Base-by-base conservation (phyloP, 129 eudicot species). In the Chrysanthemum seticuspe region DNA sequence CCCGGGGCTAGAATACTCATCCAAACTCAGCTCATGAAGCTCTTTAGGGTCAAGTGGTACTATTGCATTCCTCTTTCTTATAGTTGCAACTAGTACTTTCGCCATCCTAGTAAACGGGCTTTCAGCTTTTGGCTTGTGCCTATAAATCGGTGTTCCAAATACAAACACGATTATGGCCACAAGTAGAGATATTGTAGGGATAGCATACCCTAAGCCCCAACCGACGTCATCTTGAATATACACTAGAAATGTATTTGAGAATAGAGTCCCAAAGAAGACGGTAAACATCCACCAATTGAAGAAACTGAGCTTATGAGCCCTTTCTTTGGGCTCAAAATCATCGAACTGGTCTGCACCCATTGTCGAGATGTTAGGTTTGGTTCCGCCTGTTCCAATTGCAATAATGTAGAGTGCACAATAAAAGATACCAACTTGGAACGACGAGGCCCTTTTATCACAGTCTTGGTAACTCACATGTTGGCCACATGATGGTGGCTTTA, bases 251-350 rank as follows among this genome's bases (percentile, higher is more conserved):
- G 87, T 86, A 53, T 48, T 86, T 36, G 96, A 72, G 65, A 89
- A 79, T 15, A 89, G 85, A 6, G 89, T 73, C 14, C 96, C 96
- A 64, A 86, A 67, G 68, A 86, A 86, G 60, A 84, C 68, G 78
- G 91, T 79, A 58, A 89, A 89, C 89, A 89, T 82, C 96, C 96
- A 89, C 96, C 96, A 89, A 62, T 89, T 89, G 76, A 88, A 88
- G 82, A 88, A 88, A 9, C 85, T 81, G 60, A 85, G 87, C 80
- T 85, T 88, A 54, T 83, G 88, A 65, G 57, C 53, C 75, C 70
- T 85, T 59, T 88, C 96, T 50, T 81, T 85, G 3, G 91, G 88
- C 70, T 86, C 87, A 34, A 68, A 80, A 23, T 85, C 90, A 18
- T 88, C 95, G 3, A 88, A 88, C 52, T 88, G 95, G 62, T 85